Evolutionary conservation across 106 monocot species (phyloP).

Genomic region (Allium cepa): DNA sequence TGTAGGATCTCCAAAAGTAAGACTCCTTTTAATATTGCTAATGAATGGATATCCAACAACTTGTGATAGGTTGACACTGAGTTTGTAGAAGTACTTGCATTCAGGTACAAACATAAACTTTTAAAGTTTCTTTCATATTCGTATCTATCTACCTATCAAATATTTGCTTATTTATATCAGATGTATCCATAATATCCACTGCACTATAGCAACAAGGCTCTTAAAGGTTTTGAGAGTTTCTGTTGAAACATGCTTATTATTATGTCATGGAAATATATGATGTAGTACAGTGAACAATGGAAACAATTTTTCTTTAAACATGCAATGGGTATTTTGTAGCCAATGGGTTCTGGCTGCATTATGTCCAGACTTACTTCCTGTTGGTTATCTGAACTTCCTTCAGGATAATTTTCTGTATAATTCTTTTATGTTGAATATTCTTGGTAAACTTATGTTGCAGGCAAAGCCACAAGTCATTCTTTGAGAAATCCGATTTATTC

Average conservation of each 20-base stretch:
- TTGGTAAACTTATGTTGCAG: slow-evolving; percentile 19
- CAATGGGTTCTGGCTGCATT: neutral
- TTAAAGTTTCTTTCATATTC: neutral
- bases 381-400: neutral
- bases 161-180: neutral
- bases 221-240: too few species aligned
- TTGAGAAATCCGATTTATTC: slow-evolving; percentile 73
- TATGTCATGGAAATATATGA: too few species aligned
- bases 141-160: neutral
- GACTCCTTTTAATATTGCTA: too few species aligned
- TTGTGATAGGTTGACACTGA: slow-evolving; percentile 65
- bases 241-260: too few species aligned
- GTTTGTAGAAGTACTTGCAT: slow-evolving; percentile 86
- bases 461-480: slow-evolving; percentile 69
- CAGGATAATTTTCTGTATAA: neutral
- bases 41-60: neutral
- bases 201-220: too few species aligned
- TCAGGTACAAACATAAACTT: slow-evolving; percentile 45
- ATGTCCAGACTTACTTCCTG: neutral
- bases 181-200: too few species aligned
- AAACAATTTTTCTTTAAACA: too few species aligned
- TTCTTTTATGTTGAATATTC: neutral
- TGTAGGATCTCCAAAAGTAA: too few species aligned
- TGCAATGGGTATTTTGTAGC: too few species aligned
- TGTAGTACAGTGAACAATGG: too few species aligned